phyloP scores from a whole-genome alignment of 805 yeast genomes.

The Grigorovia transvaalensis region DNA sequence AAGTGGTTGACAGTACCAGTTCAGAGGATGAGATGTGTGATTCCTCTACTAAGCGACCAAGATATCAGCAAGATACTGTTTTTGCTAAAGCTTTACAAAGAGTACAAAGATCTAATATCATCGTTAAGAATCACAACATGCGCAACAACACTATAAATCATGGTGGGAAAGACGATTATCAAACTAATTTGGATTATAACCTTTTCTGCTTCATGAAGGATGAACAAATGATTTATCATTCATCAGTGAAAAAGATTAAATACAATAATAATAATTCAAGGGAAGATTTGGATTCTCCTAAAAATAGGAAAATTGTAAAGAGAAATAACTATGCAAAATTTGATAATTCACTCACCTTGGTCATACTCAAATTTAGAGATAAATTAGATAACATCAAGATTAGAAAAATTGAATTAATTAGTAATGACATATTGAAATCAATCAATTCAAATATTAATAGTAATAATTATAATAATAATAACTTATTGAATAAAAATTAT shows the following conservation, averaged over 20 bases:
- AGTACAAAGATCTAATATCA: not conserved
- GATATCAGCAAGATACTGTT: not conserved
- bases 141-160: not conserved
- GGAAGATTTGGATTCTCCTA: not conserved
- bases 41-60: not conserved
- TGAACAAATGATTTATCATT: not conserved
- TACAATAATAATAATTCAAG: not conserved
- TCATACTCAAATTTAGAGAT: constrained; percentile 1
- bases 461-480: too few species aligned
- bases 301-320: not conserved
- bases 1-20: too few species aligned
- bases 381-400: not conserved
- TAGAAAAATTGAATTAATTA: not conserved
- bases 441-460: too few species aligned
- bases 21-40: not conserved
- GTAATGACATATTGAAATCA: not conserved
- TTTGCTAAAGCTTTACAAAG: not conserved
- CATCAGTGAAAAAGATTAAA: not conserved
- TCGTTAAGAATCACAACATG: not conserved
- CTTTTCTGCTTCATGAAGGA: not conserved
- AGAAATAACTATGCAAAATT: not conserved
- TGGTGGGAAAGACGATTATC: not conserved
- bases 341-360: not conserved
- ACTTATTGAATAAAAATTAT: not conserved
- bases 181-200: not conserved